Evolutionary conservation across 495 filamentous ascomycete species (phyloP), one percentile per base, ranked within the genome.

Genomic region (Pseudomonodictys pantanalensis): DNA sequence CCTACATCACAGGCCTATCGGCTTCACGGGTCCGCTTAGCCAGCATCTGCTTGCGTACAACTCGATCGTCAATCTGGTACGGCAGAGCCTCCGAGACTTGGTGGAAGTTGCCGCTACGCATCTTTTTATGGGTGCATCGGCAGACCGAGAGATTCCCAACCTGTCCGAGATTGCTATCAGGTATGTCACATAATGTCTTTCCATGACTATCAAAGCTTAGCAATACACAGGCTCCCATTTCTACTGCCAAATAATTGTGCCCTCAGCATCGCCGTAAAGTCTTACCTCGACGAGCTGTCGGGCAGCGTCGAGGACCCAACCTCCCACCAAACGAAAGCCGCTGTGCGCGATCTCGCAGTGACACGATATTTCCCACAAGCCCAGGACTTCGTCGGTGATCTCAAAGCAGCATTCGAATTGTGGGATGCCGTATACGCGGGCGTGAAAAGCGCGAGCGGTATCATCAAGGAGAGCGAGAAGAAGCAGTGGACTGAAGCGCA

Each of bases 21-120:
- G 95, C 23, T 99, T 96, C 73, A 97, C 93, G 23, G 93, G 93
- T 0, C 93, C 93, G 0, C 78, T 99, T 1, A 96, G 89, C 77
- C 85, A 92, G 68, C 89, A 93, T 65, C 78, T 97, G 41, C 79
- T 97, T 10, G 87, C 85, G 26, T 97, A 90, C 75, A 89, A 90
- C 58, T 90, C 91, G 0, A 77, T 97, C 58, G 85, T 88, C 35
- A 85, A 85, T 7, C 84, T 88, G 56, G 85, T 96, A 29, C 89
- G 92, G 18, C 78, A 83, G 51, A 82, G 83, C 35, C 76, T 93
- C 56, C 81, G 93, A 52, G 92, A 92, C 70, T 73, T 96, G 38
- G 74, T 92, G 29, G 95, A 99, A 73, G 86, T 89, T 58, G 79
- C 88, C 26, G 71, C 91, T 23, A 81, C 84, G n/a, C 82, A 86